These are phyloP conservation scores for Moesziomyces sp. DNA, from an alignment of 1,284 basidiomycete species.

Conservation along the genomic window DNA sequence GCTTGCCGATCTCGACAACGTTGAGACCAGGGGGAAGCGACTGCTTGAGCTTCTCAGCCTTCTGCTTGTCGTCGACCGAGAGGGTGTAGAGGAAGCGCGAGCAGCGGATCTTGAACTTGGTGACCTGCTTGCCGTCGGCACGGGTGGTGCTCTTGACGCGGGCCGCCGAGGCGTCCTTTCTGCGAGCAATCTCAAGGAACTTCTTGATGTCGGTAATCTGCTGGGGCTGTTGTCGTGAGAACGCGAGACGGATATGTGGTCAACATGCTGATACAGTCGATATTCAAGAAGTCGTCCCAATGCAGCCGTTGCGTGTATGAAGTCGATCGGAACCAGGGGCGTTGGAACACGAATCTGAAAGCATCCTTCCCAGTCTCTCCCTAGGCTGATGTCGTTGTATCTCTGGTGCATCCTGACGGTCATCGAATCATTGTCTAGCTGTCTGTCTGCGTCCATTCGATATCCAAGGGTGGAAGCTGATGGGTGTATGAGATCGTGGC, in stretches of 20 bases:
- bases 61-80: constrained; percentile 92
- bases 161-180: constrained; percentile 81
- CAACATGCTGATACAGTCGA: constrained; percentile 14
- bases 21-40: constrained; percentile 84
- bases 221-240: constrained; percentile 77
- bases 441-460: too few species aligned
- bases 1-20: constrained; percentile 57
- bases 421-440: too few species aligned
- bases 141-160: constrained; percentile 92
- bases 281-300: too few species aligned
- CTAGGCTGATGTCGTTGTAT: too few species aligned
- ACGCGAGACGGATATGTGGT: constrained; percentile 1
- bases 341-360: too few species aligned
- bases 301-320: too few species aligned
- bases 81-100: constrained; percentile 98
- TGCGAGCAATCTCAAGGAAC: constrained; percentile 95
- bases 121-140: constrained; percentile 79
- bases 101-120: constrained; percentile 99
- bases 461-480: too few species aligned
- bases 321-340: too few species aligned
- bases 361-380: too few species aligned
- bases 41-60: constrained; percentile 98
- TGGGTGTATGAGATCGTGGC: too few species aligned
- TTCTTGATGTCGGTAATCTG: constrained; percentile 99
- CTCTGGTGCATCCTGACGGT: too few species aligned